A percentile compares a stretch with the other conserved stretches of the same genome.
phyloP scores from a whole-genome alignment of 345 rosid genomes.

The Atalantia buxifolia region DNA sequence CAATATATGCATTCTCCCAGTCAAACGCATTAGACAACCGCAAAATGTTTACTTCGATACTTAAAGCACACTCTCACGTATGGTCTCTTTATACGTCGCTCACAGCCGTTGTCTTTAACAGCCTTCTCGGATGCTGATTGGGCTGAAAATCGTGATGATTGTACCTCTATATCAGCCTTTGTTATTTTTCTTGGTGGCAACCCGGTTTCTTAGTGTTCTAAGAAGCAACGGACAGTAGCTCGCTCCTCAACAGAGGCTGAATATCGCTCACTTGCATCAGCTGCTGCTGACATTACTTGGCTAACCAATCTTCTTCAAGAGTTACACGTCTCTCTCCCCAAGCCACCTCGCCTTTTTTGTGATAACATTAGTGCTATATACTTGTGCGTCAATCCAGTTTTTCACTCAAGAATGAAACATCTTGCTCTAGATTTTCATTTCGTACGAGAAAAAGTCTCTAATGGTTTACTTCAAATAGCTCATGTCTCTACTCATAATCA shows the following conservation, averaged over 20 bases:
- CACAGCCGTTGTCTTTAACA: neutral
- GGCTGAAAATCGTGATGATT: neutral
- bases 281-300: no score
- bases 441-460: no score
- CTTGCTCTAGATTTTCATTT: neutral
- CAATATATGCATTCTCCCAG: neutral
- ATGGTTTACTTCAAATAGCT: no score
- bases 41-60: neutral
- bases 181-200: neutral
- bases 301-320: neutral
- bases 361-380: neutral
- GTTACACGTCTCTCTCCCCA: neutral
- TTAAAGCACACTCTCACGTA: neutral
- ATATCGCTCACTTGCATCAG: neutral
- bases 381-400: neutral
- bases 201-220: neutral
- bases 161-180: neutral
- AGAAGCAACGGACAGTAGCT: neutral
- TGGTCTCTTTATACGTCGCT: neutral
- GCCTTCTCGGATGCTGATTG: neutral
- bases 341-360: neutral
- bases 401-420: neutral
- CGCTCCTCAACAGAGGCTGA: neutral
- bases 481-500: no score
- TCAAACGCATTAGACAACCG: neutral